A percentile compares a stretch with the other conserved stretches of the same genome.
phyloP scores from a whole-genome alignment of 2,329 filamentous ascomycete genomes.

The Fusarium liriodendri region DNA sequence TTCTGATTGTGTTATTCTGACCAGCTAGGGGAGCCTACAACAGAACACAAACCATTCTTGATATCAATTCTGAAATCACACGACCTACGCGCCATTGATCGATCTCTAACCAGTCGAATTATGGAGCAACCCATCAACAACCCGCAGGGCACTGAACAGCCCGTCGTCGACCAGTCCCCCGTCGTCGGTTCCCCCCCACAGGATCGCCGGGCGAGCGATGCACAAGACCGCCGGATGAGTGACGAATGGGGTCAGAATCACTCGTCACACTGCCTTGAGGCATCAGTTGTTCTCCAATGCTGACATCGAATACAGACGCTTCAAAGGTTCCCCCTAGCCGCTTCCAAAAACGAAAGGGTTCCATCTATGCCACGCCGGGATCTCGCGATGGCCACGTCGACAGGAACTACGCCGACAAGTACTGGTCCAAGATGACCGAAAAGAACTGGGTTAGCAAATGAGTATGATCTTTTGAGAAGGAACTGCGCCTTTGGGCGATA shows the following conservation, averaged over 20 bases:
- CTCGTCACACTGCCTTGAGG: neutral
- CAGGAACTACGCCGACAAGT: constrained; percentile 68
- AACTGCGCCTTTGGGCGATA: neutral
- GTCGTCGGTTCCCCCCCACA: constrained; percentile 33
- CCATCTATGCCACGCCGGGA: constrained; percentile 73
- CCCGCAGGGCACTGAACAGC: constrained; percentile 39
- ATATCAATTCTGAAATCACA: neutral
- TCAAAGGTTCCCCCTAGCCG: constrained; percentile 74
- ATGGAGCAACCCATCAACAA: constrained; percentile 44
- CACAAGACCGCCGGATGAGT: constrained; percentile 50
- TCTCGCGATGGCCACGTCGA: constrained; percentile 74
- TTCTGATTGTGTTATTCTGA: neutral
- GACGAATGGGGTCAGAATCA: constrained; percentile 61
- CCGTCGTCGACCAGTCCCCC: constrained; percentile 47
- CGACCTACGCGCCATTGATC: neutral
- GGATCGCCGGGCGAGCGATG: constrained; percentile 38
- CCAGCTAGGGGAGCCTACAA: neutral
- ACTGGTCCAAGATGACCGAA: constrained; percentile 70
- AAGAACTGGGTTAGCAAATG: constrained; percentile 55
- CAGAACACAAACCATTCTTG: neutral
- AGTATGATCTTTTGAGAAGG: neutral
- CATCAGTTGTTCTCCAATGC: neutral
- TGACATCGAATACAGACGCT: constrained; percentile 60
- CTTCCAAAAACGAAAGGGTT: constrained; percentile 77
- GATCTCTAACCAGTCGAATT: neutral